phyloP scores from a whole-genome alignment of 371 early-diverging fungal genomes.

The Thermomucor indicae-seudaticae region DNA sequence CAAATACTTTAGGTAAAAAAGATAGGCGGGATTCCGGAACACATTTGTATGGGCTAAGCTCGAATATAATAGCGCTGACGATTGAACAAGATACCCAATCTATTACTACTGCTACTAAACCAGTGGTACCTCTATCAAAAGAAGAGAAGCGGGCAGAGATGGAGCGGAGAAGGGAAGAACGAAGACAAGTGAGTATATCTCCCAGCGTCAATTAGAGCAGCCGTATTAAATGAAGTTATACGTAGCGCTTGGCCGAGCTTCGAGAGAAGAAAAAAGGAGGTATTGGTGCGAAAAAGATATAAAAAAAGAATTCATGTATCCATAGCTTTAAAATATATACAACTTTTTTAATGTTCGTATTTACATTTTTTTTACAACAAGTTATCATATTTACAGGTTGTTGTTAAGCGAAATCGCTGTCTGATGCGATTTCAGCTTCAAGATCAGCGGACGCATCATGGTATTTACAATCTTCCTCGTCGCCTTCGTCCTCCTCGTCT shows the following conservation, averaged over 20 bases:
- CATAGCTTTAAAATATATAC: neutral
- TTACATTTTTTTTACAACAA: neutral
- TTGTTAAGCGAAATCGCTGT: slow-evolving; percentile 1
- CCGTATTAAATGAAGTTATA: neutral
- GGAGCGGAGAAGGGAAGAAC: slow-evolving; percentile 57
- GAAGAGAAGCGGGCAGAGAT: slow-evolving; percentile 51
- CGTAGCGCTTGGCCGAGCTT: slow-evolving; percentile 46
- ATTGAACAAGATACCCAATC: no score
- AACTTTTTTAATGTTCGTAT: neutral
- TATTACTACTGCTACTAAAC: no score
- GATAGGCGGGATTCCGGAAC: no score
- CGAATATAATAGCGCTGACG: no score
- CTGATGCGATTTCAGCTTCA: slow-evolving; percentile 2
- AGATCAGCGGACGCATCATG: slow-evolving; percentile 3
- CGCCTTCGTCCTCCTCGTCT: slow-evolving; percentile 11
- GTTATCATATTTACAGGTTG: slow-evolving; percentile 1
- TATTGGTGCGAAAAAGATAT: slow-evolving; percentile 40
- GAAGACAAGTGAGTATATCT: slow-evolving; percentile 40
- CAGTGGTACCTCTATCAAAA: no score
- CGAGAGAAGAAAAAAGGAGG: slow-evolving; percentile 42
- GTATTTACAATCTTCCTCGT: slow-evolving; percentile 14
- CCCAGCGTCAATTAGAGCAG: no score
- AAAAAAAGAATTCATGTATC: neutral
- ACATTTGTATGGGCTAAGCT: no score
- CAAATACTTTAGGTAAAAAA: slow-evolving; percentile 26